phyloP scores from a whole-genome alignment of 805 yeast species.

The Nakazawaea holstii region DNA sequence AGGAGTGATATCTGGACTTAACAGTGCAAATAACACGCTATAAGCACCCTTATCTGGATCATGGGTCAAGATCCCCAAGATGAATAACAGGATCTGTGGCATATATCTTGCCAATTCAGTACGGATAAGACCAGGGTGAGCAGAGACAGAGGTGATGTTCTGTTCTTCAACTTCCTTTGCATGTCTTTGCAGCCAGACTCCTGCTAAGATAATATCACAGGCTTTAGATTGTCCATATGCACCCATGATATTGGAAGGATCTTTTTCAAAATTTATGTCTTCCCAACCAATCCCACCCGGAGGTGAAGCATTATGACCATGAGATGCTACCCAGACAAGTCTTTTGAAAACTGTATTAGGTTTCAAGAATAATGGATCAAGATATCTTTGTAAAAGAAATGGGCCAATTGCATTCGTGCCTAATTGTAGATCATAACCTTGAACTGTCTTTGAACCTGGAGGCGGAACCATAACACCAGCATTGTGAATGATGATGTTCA shows the following conservation, averaged over 20 bases:
- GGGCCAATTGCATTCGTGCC: constrained; percentile 46
- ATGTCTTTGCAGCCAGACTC: constrained; percentile 27
- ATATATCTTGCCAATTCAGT: background rate
- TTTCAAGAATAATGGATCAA: constrained; percentile 31
- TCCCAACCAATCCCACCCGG: constrained; percentile 14
- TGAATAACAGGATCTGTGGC: background rate
- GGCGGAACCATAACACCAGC: constrained; percentile 40
- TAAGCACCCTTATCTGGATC: constrained; percentile 30
- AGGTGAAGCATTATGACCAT: constrained; percentile 26
- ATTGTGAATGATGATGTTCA: constrained; percentile 35
- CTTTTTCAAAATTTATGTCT: background rate
- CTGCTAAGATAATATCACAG: constrained; percentile 27
- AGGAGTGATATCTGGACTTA: constrained; percentile 25
- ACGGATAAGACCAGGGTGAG: constrained; percentile 30
- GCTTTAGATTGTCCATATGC: constrained; percentile 35
- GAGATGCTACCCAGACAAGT: constrained; percentile 40
- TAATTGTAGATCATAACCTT: constrained; percentile 40
- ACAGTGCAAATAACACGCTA: constrained; percentile 31
- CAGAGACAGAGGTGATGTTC: constrained; percentile 26
- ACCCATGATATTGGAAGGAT: background rate
- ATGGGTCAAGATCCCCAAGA: constrained; percentile 12
- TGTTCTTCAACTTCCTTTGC: constrained; percentile 17
- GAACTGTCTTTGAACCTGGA: constrained; percentile 30
- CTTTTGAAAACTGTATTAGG: constrained; percentile 23
- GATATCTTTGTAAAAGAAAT: constrained; percentile 33